A percentile compares a stretch with the other conserved stretches of the same genome.
These are phyloP conservation scores for Sindora glabra DNA, from an alignment of 306 rosid species.

Conservation along the genomic window DNA sequence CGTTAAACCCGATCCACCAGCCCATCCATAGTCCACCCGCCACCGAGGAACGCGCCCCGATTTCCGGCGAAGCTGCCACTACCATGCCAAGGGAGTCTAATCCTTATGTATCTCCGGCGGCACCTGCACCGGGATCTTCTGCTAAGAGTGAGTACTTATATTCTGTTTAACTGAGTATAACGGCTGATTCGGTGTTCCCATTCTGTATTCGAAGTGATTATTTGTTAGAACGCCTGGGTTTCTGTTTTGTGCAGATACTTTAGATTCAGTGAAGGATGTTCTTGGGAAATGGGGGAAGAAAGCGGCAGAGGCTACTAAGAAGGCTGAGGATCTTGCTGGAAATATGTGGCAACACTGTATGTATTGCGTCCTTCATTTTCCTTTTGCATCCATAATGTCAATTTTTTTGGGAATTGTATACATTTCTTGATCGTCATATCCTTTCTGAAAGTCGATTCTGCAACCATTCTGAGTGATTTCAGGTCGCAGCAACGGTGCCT, in stretches of 20 bases:
- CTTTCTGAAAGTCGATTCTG: too few species aligned
- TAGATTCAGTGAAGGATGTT: slow-evolving; percentile 74
- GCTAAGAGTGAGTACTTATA: slow-evolving; percentile 41
- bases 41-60: slow-evolving; percentile 40
- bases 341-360: slow-evolving; percentile 97
- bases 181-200: background rate
- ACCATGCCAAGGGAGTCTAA: slow-evolving; percentile 66
- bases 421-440: background rate
- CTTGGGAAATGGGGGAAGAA: slow-evolving; percentile 90
- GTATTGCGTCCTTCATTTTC: too few species aligned
- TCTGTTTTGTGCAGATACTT: slow-evolving; percentile 39
- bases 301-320: slow-evolving; percentile 91
- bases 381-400: background rate
- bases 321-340: slow-evolving; percentile 91
- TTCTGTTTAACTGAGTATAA: background rate
- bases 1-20: slow-evolving; percentile 11
- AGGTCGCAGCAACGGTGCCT: too few species aligned
- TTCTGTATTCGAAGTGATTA: background rate
- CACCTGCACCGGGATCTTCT: too few species aligned
- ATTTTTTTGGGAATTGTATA: too few species aligned
- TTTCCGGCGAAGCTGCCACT: slow-evolving; percentile 46
- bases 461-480: too few species aligned
- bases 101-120: slow-evolving; percentile 66
- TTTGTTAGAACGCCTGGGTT: too few species aligned
- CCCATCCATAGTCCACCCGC: background rate